Evolutionary conservation across 2,329 filamentous ascomycete species (phyloP), one percentile per base, ranked within the genome.

Genomic region (Pseudogymnoascus sp.): DNA sequence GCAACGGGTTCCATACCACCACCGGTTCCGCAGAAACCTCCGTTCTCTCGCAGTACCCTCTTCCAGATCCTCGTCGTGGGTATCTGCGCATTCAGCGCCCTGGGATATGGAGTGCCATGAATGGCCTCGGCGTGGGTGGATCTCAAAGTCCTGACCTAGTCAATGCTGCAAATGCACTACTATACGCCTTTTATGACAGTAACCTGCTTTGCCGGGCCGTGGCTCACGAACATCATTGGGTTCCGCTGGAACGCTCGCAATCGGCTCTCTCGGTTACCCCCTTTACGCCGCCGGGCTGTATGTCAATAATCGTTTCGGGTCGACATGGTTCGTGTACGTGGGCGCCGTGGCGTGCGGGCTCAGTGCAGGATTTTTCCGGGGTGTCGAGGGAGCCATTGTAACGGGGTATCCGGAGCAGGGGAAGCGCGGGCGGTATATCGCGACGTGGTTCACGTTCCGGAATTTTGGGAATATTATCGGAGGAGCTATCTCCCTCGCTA

Each of bases 401-500:
- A 76, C 74, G 31, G 75, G 75, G 2, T 78, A 78, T 37, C 76
- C 76, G 0, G 66, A 68, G 47, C 65, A 67, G 0, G 63, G 40
- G 66, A 70, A 72, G 61, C 64, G 70, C 61, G 70, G 63, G 12
- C 64, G 65, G 28, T 68, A 68, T 21, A 63, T 68, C 2, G 66
- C 69, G 3, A 71, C 66, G 25, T 80, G 77, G 77, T 72, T 79
- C 61, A 74, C 73, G 4, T 76, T 75, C 56, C 74, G 75, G 16
- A 75, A 75, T 12, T 69, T 73, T 1, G 77, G 77, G 0, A 75
- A 76, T 16, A 78, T 82, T 25, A 75, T 83, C 6, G 80, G 80
- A 10, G 80, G 79, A 2, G 75, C 78, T 1, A 81, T 82, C 65
- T 78, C 78, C 18, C 72, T 82, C 1, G 80, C 75, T 0, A 68